Conservation (phyloP, 2,329 filamentous ascomycete genomes). For the Diaporthe ampelina region DNA sequence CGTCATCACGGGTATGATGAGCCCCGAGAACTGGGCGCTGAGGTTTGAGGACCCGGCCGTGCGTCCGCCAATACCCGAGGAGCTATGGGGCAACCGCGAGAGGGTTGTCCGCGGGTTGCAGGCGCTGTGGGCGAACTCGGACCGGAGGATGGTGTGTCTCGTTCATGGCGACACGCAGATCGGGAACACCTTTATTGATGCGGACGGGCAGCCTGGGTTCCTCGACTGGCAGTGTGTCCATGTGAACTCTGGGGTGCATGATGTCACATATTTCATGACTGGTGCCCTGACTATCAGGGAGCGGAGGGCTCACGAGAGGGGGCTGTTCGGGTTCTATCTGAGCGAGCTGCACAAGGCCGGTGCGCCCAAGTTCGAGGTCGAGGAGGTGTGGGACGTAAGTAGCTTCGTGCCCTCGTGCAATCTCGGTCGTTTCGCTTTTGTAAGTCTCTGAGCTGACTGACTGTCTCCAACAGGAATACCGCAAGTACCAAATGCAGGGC, state of each 20-base stretch:
- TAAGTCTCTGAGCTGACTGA: background rate
- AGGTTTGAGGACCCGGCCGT: constrained; percentile 36
- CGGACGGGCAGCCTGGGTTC: constrained; percentile 53
- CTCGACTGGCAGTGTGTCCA: constrained; percentile 59
- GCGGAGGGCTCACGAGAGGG: constrained; percentile 56
- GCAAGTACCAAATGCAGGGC: constrained; percentile 51
- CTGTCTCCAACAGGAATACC: constrained; percentile 46
- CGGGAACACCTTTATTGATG: constrained; percentile 58
- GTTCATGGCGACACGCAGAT: constrained; percentile 60
- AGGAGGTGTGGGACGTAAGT: constrained; percentile 45
- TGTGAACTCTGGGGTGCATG: constrained; percentile 59
- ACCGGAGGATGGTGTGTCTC: constrained; percentile 54
- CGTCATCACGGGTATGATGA: constrained; percentile 46
- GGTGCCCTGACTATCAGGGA: constrained; percentile 55
- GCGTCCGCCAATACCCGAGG: constrained; percentile 33
- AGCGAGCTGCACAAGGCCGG: constrained; percentile 49
- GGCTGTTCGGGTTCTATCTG: constrained; percentile 54
- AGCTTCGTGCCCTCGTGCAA: too few species aligned
- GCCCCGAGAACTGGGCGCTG: constrained; percentile 26
- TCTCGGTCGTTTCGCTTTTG: too few species aligned
- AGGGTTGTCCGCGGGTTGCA: constrained; percentile 46
- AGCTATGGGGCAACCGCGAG: constrained; percentile 33
- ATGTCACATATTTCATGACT: constrained; percentile 58
- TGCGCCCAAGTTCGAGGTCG: constrained; percentile 49
- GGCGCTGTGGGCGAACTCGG: constrained; percentile 55